These are phyloP conservation scores for Botrytis squamosa DNA, from an alignment of 2,329 filamentous ascomycete species.

Conservation along the genomic window DNA sequence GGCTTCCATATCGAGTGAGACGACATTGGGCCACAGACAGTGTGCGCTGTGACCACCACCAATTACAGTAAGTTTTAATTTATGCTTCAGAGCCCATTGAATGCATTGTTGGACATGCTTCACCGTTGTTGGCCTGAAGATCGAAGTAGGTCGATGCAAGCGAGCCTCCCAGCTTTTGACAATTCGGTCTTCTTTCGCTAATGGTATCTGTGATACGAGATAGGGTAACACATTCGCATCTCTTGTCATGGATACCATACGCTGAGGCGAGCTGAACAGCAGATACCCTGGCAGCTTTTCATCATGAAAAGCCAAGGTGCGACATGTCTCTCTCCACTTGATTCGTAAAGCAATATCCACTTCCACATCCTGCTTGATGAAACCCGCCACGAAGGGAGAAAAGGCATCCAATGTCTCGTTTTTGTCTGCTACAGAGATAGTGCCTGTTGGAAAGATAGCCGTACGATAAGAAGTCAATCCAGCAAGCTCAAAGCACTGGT, in stretches of 20 bases:
- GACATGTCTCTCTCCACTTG: conserved; percentile 54
- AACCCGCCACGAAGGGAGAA: conserved; percentile 52
- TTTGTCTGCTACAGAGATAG: conserved; percentile 45
- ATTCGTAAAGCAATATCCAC: conserved; percentile 32
- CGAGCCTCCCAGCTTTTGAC: conserved; percentile 55
- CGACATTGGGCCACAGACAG: conserved; percentile 52
- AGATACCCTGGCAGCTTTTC: conserved; percentile 43
- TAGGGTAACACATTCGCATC: conserved; percentile 47
- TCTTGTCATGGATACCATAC: conserved; percentile 52
- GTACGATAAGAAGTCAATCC: conserved; percentile 50
- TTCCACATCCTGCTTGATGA: conserved; percentile 40
- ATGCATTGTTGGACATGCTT: conserved; percentile 55
- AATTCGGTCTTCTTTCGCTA: conserved; percentile 28
- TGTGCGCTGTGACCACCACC: conserved; percentile 61
- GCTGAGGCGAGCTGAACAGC: conserved; percentile 48
- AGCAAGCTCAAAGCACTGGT: conserved; percentile 45
- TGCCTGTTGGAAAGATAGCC: conserved; percentile 48
- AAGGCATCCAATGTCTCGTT: conserved; percentile 51
- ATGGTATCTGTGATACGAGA: conserved; percentile 44
- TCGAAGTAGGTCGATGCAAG: conserved; percentile 44
- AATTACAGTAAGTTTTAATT: conserved; percentile 49
- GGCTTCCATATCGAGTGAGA: conserved; percentile 57
- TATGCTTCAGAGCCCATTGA: conserved; percentile 52
- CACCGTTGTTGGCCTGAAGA: conserved; percentile 48
- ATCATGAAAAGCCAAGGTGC: conserved; percentile 45